phyloP scores from a whole-genome alignment of 345 rosid species.

The Moricandia moricandioides region DNA sequence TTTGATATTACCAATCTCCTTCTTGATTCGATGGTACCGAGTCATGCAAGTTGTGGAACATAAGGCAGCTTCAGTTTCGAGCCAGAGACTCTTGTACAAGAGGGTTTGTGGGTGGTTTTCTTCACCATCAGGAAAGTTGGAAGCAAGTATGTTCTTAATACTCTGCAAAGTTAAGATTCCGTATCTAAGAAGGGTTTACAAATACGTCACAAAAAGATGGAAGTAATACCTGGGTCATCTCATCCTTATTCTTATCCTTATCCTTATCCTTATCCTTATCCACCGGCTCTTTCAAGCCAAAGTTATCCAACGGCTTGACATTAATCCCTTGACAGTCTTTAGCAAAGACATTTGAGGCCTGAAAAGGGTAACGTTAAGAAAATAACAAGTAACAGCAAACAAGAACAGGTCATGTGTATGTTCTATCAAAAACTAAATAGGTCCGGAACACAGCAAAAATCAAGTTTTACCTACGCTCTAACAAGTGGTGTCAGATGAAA shows the following conservation, averaged over 20 bases:
- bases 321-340: conserved; percentile 12
- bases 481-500: no score
- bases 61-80: conserved; percentile 92
- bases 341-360: conserved; percentile 21
- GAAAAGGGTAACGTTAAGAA: conserved; percentile 22
- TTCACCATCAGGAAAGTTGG: conserved; percentile 56
- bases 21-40: conserved; percentile 61
- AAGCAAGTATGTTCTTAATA: conserved; percentile 64
- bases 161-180: conserved; percentile 48
- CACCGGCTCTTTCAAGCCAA: conserved; percentile 30
- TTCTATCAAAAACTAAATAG: background rate
- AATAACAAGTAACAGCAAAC: conserved; percentile 3
- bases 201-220: background rate
- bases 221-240: conserved; percentile 60
- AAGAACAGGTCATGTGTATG: conserved; percentile 16
- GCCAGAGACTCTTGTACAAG: conserved; percentile 90
- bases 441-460: conserved; percentile 5
- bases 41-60: conserved; percentile 66
- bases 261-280: conserved; percentile 48
- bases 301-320: conserved; percentile 3
- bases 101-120: conserved; percentile 56
- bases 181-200: conserved; percentile 1
- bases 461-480: background rate
- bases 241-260: conserved; percentile 45
- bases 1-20: conserved; percentile 50